Base-by-base conservation (phyloP, 106 monocot genomes). In the Acorus gramineus region DNA sequence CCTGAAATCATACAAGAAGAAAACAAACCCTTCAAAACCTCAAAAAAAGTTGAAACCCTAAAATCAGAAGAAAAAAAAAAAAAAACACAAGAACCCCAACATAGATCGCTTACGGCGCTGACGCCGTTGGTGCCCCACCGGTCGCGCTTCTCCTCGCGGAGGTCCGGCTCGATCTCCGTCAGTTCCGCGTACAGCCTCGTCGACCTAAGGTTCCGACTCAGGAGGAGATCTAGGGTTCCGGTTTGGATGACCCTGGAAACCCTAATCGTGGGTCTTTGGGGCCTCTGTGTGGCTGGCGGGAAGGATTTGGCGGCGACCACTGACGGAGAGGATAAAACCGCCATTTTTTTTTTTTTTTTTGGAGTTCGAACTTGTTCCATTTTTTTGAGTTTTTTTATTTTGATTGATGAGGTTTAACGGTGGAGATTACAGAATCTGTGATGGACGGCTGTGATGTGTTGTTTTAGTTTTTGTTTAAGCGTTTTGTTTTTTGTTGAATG, bases 141-240 rank as follows among this genome's bases (percentile, higher is more conserved):
- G 49, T 90, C 94, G 63, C 74, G 62, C 57, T 80, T 71, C 48
- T 86, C 94, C 80, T 95, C 94, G 42, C 64, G 64, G 63, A 95
- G 86, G 65, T 86, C 90, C 2, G 94, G 94, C 66, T 95, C 94
- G 53, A 90, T 87, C 79, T 84, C 86, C 60, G 90, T 76, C 63
- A 95, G 67, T 46, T 72, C 84, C 13, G 78, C 94, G 2, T 69
- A 74, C 46, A 70, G 56, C 46, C 75, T 55, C 5, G 71, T 77
- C 11, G 70, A 53, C 72, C 44, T 48, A 11, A 45, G 69, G 9
- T 67, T 49, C 67, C 56, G 57, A 52, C 47, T 42, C 9, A 63
- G 55, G 52, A 68, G 67, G 44, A 58, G 48, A 0, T 64, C 57
- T 4, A 67, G 8, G 10, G 11, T 11, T 28, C n/a, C 46, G 12